Conservation (phyloP, 116 monocot species). For the Dioscorea cayenensis region DNA sequence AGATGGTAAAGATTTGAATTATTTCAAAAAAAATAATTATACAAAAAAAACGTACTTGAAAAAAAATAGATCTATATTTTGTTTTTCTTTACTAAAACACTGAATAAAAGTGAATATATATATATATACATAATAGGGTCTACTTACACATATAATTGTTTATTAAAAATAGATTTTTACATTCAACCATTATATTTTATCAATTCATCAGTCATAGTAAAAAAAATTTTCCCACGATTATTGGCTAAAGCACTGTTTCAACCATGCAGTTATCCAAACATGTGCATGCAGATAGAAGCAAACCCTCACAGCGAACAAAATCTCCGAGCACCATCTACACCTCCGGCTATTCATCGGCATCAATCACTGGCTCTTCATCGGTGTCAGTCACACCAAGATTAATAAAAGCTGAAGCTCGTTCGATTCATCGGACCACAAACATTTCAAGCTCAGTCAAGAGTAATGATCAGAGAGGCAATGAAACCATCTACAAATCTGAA, state of each 20-base stretch:
- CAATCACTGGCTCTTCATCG: neutral
- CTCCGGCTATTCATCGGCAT: neutral
- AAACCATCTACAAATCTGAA: neutral
- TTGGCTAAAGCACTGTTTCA: neutral
- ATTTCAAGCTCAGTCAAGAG: neutral
- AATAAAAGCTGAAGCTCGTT: neutral
- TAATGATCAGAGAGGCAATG: neutral
- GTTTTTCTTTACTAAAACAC: no score
- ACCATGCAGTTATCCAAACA: neutral
- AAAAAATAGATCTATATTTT: no score
- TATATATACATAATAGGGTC: no score
- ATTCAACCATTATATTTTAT: no score
- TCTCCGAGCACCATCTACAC: neutral
- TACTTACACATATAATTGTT: no score
- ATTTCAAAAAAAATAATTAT: no score
- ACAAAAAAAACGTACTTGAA: no score
- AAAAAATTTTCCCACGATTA: neutral
- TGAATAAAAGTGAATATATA: no score
- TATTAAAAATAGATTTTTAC: no score
- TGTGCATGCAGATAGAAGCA: neutral
- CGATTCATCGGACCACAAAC: neutral
- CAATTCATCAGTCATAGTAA: no score
- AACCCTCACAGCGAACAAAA: neutral
- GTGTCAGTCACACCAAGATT: neutral
- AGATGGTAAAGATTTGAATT: no score